Evolutionary conservation across 495 filamentous ascomycete species (phyloP).

Genomic region (Penicillium roqueforti): DNA sequence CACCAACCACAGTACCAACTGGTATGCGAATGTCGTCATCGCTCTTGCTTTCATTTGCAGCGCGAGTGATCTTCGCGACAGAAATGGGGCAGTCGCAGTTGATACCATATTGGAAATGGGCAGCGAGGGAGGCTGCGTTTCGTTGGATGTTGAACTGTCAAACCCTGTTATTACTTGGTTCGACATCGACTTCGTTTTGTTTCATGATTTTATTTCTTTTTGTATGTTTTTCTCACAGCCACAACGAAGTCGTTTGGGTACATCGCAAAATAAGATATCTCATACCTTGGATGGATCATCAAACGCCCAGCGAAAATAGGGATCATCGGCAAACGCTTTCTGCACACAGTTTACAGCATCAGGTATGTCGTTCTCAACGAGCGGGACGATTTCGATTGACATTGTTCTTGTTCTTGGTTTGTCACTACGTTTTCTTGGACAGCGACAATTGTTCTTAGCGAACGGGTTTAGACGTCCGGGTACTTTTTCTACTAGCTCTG

Average conservation of each 20-base stretch:
- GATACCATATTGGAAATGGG: conserved; percentile 61
- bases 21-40: conserved; percentile 15
- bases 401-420: conserved; percentile 30
- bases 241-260: background rate
- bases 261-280: conserved; percentile 1
- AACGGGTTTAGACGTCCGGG: conserved; percentile 18
- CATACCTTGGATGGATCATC: conserved; percentile 49
- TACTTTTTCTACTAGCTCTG: conserved; percentile 35
- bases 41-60: conserved; percentile 12
- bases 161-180: conserved; percentile 4
- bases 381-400: conserved; percentile 52
- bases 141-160: conserved; percentile 50
- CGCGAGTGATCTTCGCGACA: conserved; percentile 48
- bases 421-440: conserved; percentile 21
- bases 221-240: background rate
- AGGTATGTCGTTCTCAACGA: conserved; percentile 57
- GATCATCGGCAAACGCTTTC: conserved; percentile 61
- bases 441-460: conserved; percentile 14
- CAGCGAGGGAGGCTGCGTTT: conserved; percentile 58
- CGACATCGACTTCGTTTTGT: background rate
- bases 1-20: conserved; percentile 48
- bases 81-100: conserved; percentile 56
- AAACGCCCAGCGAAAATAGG: conserved; percentile 62
- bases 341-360: conserved; percentile 55
- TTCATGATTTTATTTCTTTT: background rate